Conservation (phyloP, 108 stramenopile species). For the Pinguiococcus pyrenoidosus region DNA sequence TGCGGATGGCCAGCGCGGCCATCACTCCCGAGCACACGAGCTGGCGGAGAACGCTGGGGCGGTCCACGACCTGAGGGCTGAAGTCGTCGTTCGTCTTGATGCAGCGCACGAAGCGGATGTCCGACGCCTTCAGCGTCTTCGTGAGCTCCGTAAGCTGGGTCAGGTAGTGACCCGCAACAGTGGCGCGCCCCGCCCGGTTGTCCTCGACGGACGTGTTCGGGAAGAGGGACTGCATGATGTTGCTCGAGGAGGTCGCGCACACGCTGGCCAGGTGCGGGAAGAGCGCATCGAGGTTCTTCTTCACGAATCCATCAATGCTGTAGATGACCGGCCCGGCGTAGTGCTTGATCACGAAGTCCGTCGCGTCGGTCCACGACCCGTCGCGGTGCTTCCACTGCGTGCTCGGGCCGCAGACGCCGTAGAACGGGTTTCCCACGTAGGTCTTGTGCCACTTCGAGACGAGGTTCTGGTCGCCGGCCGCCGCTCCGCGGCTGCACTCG, state of each 20-base stretch:
- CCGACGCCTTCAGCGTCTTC: slow-evolving; percentile 39
- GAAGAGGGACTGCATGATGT: slow-evolving; percentile 38
- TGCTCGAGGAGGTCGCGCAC: slow-evolving; percentile 25
- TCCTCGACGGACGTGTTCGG: neutral
- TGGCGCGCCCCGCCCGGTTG: slow-evolving; percentile 23
- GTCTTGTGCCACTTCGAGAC: slow-evolving; percentile 3
- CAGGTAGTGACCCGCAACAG: slow-evolving; percentile 49
- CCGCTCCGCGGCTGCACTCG: slow-evolving; percentile 5
- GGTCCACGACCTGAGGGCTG: slow-evolving; percentile 44
- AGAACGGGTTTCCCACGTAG: neutral
- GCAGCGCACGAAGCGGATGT: slow-evolving; percentile 61
- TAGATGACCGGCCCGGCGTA: slow-evolving; percentile 56
- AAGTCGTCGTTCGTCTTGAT: slow-evolving; percentile 56
- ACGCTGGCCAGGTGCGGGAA: slow-evolving; percentile 28
- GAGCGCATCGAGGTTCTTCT: slow-evolving; percentile 40
- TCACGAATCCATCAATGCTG: slow-evolving; percentile 44
- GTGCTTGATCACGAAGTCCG: slow-evolving; percentile 35
- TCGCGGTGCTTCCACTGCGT: neutral
- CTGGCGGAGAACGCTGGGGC: slow-evolving; percentile 45
- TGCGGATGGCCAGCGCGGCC: slow-evolving; percentile 7
- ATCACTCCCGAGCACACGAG: slow-evolving; percentile 23
- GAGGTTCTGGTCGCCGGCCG: neutral
- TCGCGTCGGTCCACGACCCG: neutral
- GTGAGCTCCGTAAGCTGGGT: slow-evolving; percentile 48
- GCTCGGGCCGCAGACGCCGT: slow-evolving; percentile 1